These are phyloP conservation scores for Ochetophila trinervis DNA, from an alignment of 306 rosid species.

Conservation along the genomic window DNA sequence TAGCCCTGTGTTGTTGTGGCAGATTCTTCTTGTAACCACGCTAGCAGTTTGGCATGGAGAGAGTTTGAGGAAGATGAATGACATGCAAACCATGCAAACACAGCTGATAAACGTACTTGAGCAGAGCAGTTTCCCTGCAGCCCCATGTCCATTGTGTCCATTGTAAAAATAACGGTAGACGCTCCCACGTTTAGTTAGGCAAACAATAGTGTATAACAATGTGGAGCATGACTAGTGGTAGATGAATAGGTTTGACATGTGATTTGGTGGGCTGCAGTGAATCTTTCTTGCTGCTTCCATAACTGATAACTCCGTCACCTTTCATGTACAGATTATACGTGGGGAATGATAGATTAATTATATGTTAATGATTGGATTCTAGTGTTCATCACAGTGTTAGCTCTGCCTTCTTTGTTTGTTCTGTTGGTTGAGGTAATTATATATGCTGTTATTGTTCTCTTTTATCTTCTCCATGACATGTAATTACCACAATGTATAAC, in stretches of 20 bases:
- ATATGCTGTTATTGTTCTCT: neutral
- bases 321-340: conserved; percentile 64
- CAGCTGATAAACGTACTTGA: conserved; percentile 23
- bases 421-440: neutral
- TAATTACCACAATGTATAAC: neutral
- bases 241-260: conserved; percentile 51
- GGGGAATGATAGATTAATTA: conserved; percentile 36
- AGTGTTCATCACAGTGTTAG: conserved; percentile 16
- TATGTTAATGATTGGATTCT: conserved; percentile 36
- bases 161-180: conserved; percentile 45
- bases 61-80: conserved; percentile 30
- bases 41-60: conserved; percentile 21
- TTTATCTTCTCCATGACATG: neutral
- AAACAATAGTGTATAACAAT: conserved; percentile 24
- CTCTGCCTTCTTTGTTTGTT: conserved; percentile 2
- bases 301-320: conserved; percentile 31
- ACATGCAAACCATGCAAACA: conserved; percentile 28
- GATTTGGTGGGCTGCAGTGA: conserved; percentile 41
- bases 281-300: conserved; percentile 22
- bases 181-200: conserved; percentile 38
- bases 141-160: conserved; percentile 46
- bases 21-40: conserved; percentile 24
- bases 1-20: conserved; percentile 25
- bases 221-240: conserved; percentile 37
- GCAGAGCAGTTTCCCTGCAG: conserved; percentile 31